Evolutionary conservation across 78 protist species (phyloP).

Genomic region (Pigoraptor vietnamica): DNA sequence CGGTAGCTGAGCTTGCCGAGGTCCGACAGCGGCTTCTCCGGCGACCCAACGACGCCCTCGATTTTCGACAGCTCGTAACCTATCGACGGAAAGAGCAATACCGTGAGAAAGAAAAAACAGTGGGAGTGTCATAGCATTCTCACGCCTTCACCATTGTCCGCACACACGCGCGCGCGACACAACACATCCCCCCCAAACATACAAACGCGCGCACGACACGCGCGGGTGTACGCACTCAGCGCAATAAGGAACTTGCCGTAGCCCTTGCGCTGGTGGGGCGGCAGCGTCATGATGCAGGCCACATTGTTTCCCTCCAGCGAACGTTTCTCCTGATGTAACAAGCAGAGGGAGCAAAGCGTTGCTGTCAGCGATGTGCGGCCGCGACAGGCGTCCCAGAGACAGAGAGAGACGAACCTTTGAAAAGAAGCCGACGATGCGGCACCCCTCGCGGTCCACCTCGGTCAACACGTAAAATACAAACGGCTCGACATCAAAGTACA

Average conservation of each 20-base stretch:
- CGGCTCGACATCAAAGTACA: slow-evolving; percentile 86
- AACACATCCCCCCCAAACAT: not conserved
- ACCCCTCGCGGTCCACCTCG: slow-evolving; percentile 66
- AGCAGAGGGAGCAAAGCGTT: not conserved
- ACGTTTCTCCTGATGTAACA: slow-evolving; percentile 67
- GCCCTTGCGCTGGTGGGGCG: slow-evolving; percentile 92
- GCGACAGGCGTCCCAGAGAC: too few species aligned
- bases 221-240: slow-evolving; percentile 38
- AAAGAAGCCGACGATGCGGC: slow-evolving; percentile 89
- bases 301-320: slow-evolving; percentile 78
- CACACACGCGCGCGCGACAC: too few species aligned
- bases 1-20: slow-evolving; percentile 86
- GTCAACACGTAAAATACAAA: slow-evolving; percentile 87
- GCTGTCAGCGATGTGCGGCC: too few species aligned
- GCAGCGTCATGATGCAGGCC: slow-evolving; percentile 94
- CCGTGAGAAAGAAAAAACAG: too few species aligned
- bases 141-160: too few species aligned
- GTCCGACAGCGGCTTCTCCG: slow-evolving; percentile 97
- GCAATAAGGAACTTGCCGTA: slow-evolving; percentile 87
- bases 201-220: not conserved
- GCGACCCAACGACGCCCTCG: slow-evolving; percentile 91
- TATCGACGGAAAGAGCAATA: not conserved
- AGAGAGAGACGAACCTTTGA: slow-evolving; percentile 39
- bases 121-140: too few species aligned
- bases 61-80: slow-evolving; percentile 85